A percentile compares a stretch with the other conserved stretches of the same genome.
phyloP scores from a whole-genome alignment of 768 basidiomycete species.

The Phaeolepiota aurea region DNA sequence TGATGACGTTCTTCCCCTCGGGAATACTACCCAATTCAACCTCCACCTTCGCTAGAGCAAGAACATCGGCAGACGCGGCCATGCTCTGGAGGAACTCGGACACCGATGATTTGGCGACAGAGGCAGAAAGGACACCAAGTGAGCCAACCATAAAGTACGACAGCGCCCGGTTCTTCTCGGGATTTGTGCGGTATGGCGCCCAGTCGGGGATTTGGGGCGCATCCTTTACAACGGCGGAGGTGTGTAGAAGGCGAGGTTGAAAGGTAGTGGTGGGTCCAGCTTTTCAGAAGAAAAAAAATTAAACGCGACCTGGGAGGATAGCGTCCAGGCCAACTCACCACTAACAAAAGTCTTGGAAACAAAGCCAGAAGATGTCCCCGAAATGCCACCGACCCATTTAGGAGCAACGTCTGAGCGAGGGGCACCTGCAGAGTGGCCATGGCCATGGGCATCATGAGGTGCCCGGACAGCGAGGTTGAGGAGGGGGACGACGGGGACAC shows the following conservation, averaged over 20 bases:
- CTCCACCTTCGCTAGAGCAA: conserved; percentile 97
- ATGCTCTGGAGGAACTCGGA: conserved; percentile 93
- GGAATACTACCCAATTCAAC: conserved; percentile 86
- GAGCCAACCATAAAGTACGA: conserved; percentile 90
- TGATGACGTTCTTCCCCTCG: conserved; percentile 94
- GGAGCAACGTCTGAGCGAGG: conserved; percentile 58
- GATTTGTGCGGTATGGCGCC: conserved; percentile 66
- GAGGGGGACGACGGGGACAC: conserved; percentile 69
- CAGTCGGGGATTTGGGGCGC: conserved; percentile 88
- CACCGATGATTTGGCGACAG: conserved; percentile 88
- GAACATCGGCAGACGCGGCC: conserved; percentile 95
- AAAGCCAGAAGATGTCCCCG: conserved; percentile 42
- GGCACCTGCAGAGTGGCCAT: conserved; percentile 44
- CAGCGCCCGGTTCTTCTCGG: conserved; percentile 61
- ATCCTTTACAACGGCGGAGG: conserved; percentile 59
- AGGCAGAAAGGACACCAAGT: conserved; percentile 89
- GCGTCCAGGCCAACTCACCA: conserved; percentile 33
- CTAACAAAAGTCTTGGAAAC: conserved; percentile 56
- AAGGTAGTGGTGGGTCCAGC: conserved; percentile 46
- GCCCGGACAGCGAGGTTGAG: conserved; percentile 69
- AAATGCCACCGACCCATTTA: conserved; percentile 53
- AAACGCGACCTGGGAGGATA: conserved; percentile 4
- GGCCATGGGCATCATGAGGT: conserved; percentile 50
- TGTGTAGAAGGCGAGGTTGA: conserved; percentile 72
- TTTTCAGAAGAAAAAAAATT: conserved; percentile 12